Evolutionary conservation across 2,329 filamentous ascomycete species (phyloP).

Genomic region (Aspergillus glaucus): DNA sequence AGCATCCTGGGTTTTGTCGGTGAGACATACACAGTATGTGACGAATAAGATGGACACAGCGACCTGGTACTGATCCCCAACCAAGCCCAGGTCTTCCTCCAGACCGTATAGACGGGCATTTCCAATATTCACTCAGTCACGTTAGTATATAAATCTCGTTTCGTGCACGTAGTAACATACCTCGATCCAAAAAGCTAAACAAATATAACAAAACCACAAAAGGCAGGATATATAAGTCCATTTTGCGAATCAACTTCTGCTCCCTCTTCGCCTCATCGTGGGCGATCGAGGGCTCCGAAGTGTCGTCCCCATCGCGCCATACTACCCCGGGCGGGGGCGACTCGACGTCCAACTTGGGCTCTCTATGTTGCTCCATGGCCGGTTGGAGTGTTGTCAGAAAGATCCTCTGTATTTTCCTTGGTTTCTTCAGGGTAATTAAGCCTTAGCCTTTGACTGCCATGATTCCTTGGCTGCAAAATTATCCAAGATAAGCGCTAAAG

Average conservation of each 20-base stretch:
- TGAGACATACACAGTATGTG: slow-evolving; percentile 48
- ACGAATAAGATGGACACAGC: slow-evolving; percentile 63
- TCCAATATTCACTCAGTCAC: slow-evolving; percentile 58
- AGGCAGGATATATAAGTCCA: slow-evolving; percentile 37
- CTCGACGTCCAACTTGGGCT: slow-evolving; percentile 12
- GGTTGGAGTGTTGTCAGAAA: neutral
- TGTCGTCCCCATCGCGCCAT: slow-evolving; percentile 7
- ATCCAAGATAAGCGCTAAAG: slow-evolving; percentile 70
- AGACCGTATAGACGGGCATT: slow-evolving; percentile 62
- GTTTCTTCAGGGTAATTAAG: too few relatives aligned
- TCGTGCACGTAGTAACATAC: slow-evolving; percentile 8
- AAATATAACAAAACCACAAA: slow-evolving; percentile 52
- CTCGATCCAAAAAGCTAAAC: slow-evolving; percentile 67
- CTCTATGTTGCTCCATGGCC: slow-evolving; percentile 1
- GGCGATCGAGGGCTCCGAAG: slow-evolving; percentile 10
- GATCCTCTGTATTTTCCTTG: too few relatives aligned
- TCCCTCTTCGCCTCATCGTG: slow-evolving; percentile 23
- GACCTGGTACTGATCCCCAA: slow-evolving; percentile 62
- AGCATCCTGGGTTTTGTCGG: neutral
- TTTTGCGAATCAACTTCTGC: slow-evolving; percentile 30
- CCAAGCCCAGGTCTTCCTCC: slow-evolving; percentile 56
- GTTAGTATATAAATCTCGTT: too few relatives aligned
- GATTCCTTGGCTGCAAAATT: slow-evolving; percentile 30
- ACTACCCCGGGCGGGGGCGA: slow-evolving; percentile 5
- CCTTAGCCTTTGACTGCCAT: too few relatives aligned